Base-by-base conservation (phyloP, 495 filamentous ascomycete species). In the Extremus antarcticus region DNA sequence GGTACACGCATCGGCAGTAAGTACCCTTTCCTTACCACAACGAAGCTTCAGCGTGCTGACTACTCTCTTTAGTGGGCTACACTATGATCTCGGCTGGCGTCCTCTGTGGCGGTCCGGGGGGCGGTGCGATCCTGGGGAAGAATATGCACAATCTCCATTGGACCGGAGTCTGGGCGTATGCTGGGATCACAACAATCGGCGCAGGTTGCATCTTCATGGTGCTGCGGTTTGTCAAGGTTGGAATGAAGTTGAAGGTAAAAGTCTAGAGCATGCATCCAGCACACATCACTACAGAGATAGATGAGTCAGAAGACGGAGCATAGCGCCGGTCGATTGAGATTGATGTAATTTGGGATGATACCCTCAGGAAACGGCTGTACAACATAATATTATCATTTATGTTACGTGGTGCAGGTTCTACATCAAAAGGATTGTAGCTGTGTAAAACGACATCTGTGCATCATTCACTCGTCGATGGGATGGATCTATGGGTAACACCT, bases 1-100 rank as follows among this genome's bases (percentile, higher is more conserved):
- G 65, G 65, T 25, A 66, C 64, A 20, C 58, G 65, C 40, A 65
- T 68, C 35, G 64, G 65, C 3, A 59, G 29, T 35, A 35, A 35
- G 29, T 13, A 35, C 29, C 29, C 29, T 13, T 7, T 35, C 4
- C 29, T 7, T 35, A 35, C 29, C 29, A 13, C 29, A n/a, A n/a
- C n/a, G n/a, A n/a, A n/a, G 4, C 29, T 35, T 35, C 29, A 7
- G 7, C 29, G 29, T 35, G 29, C 29, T 35, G 13, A 35, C 29
- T 7, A 35, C 29, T 7, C 7, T 13, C 13, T 35, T 13, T 13
- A 35, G 29, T 51, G 48, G 48, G 48, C 10, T 51, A 35, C 48
- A 24, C 48, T 3, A 16, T 51, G 24, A 19, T 51, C n/a, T 19
- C 19, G 3, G 15, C 25, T 15, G 48, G 48, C 16, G 48, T 51